A percentile compares a stretch with the other conserved stretches of the same genome.
Conservation (phyloP, 139 green algal species). For the Ettlia oleoabundans region DNA sequence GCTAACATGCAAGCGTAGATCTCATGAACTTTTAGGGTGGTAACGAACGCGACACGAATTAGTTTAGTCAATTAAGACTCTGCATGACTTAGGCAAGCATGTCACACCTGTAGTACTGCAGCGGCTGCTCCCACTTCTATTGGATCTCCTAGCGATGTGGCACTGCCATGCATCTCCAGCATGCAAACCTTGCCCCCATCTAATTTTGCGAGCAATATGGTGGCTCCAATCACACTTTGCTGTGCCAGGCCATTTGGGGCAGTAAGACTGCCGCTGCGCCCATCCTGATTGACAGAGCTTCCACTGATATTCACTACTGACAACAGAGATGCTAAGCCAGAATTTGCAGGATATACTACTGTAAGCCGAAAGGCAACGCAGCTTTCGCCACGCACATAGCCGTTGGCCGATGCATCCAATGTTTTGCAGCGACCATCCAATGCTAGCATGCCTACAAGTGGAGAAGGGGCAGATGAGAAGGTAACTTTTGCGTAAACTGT, state of each 20-base stretch:
- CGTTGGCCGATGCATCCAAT: slow-evolving; percentile 43
- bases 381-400: slow-evolving; percentile 52
- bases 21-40: too few species aligned
- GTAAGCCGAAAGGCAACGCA: background rate
- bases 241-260: slow-evolving; percentile 61
- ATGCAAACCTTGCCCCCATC: background rate
- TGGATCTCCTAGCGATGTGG: slow-evolving; percentile 82
- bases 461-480: background rate
- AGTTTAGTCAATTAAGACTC: too few species aligned
- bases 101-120: slow-evolving; percentile 30
- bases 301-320: background rate
- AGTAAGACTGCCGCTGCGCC: slow-evolving; percentile 59
- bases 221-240: slow-evolving; percentile 36
- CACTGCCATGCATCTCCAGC: slow-evolving; percentile 69
- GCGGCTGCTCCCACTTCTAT: slow-evolving; percentile 79
- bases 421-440: slow-evolving; percentile 51
- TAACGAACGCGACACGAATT: too few species aligned
- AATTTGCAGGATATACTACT: too few species aligned
- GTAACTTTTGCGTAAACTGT: background rate
- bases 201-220: slow-evolving; percentile 13
- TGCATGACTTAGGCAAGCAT: too few species aligned
- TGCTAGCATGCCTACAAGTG: slow-evolving; percentile 51
- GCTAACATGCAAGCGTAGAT: too few species aligned
- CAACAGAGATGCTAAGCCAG: too few species aligned
- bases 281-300: slow-evolving; percentile 64